These are phyloP conservation scores for Pachyrhizus erosus DNA, from an alignment of 306 rosid species.

Conservation along the genomic window DNA sequence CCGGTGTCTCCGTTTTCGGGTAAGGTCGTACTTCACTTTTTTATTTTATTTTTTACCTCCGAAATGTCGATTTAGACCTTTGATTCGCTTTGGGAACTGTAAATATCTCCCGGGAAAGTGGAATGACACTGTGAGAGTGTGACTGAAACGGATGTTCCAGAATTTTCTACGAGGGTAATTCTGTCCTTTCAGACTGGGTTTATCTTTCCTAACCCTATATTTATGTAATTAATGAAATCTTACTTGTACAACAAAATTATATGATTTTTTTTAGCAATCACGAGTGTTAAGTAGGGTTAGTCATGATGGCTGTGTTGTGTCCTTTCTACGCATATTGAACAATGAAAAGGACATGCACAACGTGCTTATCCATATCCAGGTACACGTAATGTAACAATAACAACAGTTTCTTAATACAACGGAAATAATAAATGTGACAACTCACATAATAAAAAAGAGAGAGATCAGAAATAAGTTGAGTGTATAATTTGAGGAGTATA, in stretches of 20 bases:
- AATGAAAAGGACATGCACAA: slow-evolving; percentile 6
- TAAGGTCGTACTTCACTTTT: slow-evolving; percentile 46
- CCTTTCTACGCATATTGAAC: neutral
- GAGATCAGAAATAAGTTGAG: neutral
- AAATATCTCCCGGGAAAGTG: neutral
- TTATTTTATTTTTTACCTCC: no score
- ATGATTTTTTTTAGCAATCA: neutral
- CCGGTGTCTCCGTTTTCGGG: slow-evolving; percentile 91
- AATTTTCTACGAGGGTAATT: slow-evolving; percentile 39
- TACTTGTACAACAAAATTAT: neutral
- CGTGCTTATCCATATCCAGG: neutral
- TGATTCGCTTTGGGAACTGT: neutral
- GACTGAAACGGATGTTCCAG: neutral
- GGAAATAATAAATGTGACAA: neutral
- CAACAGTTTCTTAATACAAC: neutral
- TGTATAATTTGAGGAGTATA: neutral
- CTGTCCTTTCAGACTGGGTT: slow-evolving; percentile 38
- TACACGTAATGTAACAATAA: neutral
- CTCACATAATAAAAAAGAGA: neutral
- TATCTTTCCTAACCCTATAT: neutral
- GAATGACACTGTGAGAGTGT: neutral
- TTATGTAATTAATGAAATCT: neutral
- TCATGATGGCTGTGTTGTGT: neutral
- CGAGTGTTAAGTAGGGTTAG: neutral
- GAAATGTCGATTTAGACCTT: neutral